Evolutionary conservation across 2,329 filamentous ascomycete species (phyloP).

Genomic region (Cryphonectria japonica): DNA sequence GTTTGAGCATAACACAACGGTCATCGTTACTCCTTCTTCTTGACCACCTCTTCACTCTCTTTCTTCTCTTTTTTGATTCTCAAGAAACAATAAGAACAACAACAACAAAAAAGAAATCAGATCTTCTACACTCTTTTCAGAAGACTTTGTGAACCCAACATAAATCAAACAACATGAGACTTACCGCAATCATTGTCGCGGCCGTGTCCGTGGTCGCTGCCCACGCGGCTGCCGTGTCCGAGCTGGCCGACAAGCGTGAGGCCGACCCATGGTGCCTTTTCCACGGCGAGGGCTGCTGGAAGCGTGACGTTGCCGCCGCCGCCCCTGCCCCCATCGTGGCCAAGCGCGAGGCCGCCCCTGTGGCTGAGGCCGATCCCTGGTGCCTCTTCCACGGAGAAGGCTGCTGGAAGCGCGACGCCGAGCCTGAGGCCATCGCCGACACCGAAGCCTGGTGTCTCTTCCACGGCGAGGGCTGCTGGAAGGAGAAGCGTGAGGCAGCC

Average conservation of each 20-base stretch:
- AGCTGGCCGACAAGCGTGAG: constrained; percentile 31
- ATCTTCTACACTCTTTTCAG: constrained; percentile 16
- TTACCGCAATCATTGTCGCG: constrained; percentile 34
- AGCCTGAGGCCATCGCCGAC: constrained; percentile 31
- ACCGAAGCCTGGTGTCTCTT: constrained; percentile 38
- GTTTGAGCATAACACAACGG: constrained; percentile 25
- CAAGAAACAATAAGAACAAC: too few relatives aligned
- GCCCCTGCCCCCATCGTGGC: neutral
- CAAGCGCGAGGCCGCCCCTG: constrained; percentile 21
- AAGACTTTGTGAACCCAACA: neutral
- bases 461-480: constrained; percentile 43
- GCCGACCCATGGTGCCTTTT: constrained; percentile 39
- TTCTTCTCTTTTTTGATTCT: too few relatives aligned
- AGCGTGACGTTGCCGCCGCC: constrained; percentile 45
- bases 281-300: constrained; percentile 48
- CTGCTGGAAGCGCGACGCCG: constrained; percentile 41
- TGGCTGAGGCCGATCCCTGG: constrained; percentile 27
- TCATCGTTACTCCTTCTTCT: constrained; percentile 17
- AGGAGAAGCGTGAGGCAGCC: constrained; percentile 22
- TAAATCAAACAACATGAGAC: constrained; percentile 36
- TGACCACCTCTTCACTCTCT: neutral
- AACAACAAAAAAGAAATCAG: neutral
- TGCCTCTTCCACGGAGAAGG: constrained; percentile 36
- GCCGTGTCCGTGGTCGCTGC: constrained; percentile 33
- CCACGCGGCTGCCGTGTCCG: constrained; percentile 37